Evolutionary conservation across 2,329 filamentous ascomycete species (phyloP), one percentile per base, ranked within the genome.

Genomic region (Colletotrichum cereale): DNA sequence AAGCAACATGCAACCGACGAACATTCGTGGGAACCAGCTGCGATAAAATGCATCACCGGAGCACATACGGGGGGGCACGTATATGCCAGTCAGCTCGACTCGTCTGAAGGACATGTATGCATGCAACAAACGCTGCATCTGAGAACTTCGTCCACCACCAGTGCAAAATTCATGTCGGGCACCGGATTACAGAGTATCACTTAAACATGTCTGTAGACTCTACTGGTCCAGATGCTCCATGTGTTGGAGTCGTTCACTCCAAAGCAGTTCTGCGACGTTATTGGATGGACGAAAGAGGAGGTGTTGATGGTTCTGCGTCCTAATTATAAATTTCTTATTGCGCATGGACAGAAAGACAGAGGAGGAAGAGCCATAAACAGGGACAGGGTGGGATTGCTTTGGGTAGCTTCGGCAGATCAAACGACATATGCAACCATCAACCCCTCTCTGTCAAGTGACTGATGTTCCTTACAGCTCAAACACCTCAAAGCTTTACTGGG

Each of bases 141-240:
- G 76, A 81, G 38, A 76, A 82, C 34, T 78, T 81, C 6, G 70
- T 76, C 11, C 76, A 79, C 67, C 57, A 71, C 21, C 72, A 78
- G 14, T 74, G 74, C 60, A 69, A 75, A 69, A 81, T 82, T 71
- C 80, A 80, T 7, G 79, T 82, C 18, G 81, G 81, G 0, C 77
- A 79, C 0, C 82, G 80, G 80, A 76, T 79, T 50, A 82, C 79
- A 61, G 78, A 82, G 2, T 76, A 76, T 8, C 63, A 73, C 6
- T 72, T 36, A 82, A 82, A 62, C 79, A 82, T 62, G 67, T 81
- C 0, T 80, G 81, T 44, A 74, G 26, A 14, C 52, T 53, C 63
- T 72, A 67, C 34, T 72, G 2, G 57, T 63, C 2, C 71, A 74
- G 68, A 40, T 71, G 40, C 40, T 75, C 5, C 71, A 75, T 16